Conservation (phyloP, 805 yeast genomes). For the Hanseniaspora clermontiae region DNA sequence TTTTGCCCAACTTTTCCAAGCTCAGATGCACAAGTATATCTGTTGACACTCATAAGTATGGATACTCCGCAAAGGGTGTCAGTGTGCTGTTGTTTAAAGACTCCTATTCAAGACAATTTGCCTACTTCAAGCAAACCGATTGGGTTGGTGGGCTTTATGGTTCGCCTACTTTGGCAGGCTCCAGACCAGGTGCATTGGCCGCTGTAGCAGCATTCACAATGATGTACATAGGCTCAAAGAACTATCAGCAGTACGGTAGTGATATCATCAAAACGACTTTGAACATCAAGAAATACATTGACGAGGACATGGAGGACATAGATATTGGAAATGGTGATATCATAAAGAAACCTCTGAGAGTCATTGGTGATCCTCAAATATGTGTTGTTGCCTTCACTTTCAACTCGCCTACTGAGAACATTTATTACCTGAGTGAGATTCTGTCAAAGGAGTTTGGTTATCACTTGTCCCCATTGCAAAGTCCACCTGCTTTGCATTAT, state of each 20-base stretch:
- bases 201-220: constrained; percentile 98
- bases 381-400: constrained; percentile 57
- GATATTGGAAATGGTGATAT: background rate
- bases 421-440: constrained; percentile 62
- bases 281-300: constrained; percentile 38
- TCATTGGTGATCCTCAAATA: constrained; percentile 75
- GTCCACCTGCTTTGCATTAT: constrained; percentile 82
- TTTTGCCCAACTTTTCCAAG: constrained; percentile 35
- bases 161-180: constrained; percentile 91
- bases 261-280: constrained; percentile 58
- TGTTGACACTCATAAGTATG: constrained; percentile 99
- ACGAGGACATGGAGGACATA: constrained; percentile 27
- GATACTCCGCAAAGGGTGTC: constrained; percentile 96
- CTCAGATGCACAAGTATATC: constrained; percentile 47
- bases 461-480: constrained; percentile 80
- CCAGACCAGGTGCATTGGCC: constrained; percentile 91
- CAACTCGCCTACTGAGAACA: background rate
- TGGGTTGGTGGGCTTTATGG: constrained; percentile 97
- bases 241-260: constrained; percentile 55
- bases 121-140: constrained; percentile 67
- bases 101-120: constrained; percentile 54
- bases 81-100: constrained; percentile 82
- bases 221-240: constrained; percentile 69
- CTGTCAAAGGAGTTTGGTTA: constrained; percentile 55
- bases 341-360: constrained; percentile 28